A percentile compares a stretch with the other conserved stretches of the same genome.
Evolutionary conservation across 345 rosid genomes (phyloP).

Genomic region (Excoecaria agallocha): DNA sequence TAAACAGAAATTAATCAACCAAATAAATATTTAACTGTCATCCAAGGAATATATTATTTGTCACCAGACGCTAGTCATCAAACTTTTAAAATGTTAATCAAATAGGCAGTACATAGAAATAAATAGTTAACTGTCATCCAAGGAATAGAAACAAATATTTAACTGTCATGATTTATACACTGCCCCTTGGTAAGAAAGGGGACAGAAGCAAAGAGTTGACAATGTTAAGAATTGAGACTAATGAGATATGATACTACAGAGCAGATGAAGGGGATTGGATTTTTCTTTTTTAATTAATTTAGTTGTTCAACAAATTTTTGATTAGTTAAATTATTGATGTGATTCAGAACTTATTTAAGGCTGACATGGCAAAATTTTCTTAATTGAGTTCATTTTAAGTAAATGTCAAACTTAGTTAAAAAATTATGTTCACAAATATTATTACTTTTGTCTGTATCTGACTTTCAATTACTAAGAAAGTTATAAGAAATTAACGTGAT

Average conservation of each 20-base stretch:
- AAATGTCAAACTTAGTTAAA: neutral
- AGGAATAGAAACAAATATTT: neutral
- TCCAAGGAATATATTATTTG: too few species aligned
- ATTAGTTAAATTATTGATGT: neutral
- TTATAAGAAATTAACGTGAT: neutral
- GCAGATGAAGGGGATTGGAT: neutral
- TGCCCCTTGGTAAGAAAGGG: neutral
- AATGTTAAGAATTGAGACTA: neutral
- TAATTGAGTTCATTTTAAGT: slow-evolving; percentile 1
- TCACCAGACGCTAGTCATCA: too few species aligned
- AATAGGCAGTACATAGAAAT: too few species aligned
- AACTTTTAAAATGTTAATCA: too few species aligned
- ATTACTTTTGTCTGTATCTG: neutral
- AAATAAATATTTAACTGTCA: too few species aligned
- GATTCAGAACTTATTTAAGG: neutral
- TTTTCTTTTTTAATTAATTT: neutral
- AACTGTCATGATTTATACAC: neutral
- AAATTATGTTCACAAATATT: neutral
- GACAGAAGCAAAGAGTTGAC: neutral
- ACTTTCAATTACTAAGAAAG: neutral
- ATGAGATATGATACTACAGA: neutral
- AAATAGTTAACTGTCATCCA: too few species aligned
- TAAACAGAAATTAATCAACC: slow-evolving; percentile 1
- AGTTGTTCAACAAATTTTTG: neutral
- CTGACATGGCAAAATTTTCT: neutral